Conservation (phyloP, 169 alveolate species). For the Plasmodium adleri region DNA sequence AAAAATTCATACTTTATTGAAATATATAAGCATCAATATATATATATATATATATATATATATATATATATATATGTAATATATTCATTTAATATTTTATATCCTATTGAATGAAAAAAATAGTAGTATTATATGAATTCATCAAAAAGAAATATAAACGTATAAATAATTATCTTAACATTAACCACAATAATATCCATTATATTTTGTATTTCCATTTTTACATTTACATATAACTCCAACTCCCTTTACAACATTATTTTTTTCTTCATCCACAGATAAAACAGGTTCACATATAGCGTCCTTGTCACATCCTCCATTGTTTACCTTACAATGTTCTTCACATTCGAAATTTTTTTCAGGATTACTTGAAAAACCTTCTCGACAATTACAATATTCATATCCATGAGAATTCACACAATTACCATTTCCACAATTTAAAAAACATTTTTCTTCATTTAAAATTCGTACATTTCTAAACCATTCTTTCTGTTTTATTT, state of each 20-base stretch:
- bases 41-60: too few species aligned
- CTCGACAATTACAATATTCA: conserved; percentile 20
- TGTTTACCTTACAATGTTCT: conserved; percentile 55
- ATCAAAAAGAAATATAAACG: background rate
- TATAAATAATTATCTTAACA: background rate
- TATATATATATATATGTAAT: too few species aligned
- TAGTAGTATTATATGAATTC: background rate
- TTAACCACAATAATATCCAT: conserved; percentile 41
- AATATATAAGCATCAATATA: too few species aligned
- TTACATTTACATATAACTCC: conserved; percentile 66
- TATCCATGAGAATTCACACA: conserved; percentile 12
- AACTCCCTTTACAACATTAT: conserved; percentile 40
- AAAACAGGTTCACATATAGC: conserved; percentile 18
- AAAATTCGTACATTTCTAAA: conserved; percentile 39
- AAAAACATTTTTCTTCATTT: conserved; percentile 20
- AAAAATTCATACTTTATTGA: too few species aligned
- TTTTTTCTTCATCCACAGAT: background rate
- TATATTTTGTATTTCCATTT: conserved; percentile 30
- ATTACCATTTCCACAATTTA: conserved; percentile 43
- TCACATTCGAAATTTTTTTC: conserved; percentile 40
- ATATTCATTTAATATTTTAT: too few species aligned
- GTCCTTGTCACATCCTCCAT: conserved; percentile 60
- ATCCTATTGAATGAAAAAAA: background rate
- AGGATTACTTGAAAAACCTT: conserved; percentile 49
- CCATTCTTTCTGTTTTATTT: conserved; percentile 1